Base-by-base conservation (phyloP, 192 early-diverging fungal species). In the Funneliformis mosseae region DNA sequence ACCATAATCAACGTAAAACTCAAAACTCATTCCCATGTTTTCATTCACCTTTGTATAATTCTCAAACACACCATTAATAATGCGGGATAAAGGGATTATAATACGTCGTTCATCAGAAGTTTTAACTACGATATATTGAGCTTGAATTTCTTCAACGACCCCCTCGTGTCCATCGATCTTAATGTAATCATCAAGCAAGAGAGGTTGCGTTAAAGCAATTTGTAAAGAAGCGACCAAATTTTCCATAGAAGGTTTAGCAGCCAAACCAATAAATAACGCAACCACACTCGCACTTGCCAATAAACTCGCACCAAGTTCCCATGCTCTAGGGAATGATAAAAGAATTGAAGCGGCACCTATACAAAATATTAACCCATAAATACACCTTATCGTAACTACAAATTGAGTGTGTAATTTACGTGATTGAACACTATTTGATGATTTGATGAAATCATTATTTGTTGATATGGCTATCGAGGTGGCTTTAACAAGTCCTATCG, bases 171-270 rank as follows among this genome's bases (percentile, higher is more conserved):
- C 82, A 64, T 79, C 61, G 8, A 87, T 75, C 10, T 42, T 5
- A 1, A 87, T 82, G 12, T 84, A 81, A 82, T 87, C 85, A 42
- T 84, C 85, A 2, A 87, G 60, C 23, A 87, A 38, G n/a, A 87
- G 77, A 14, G 85, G 83, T 77, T 84, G 85, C 0, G 85, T 87
- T 66, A 87, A 69, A 18, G 85, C 85, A 66, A 87, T 87, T 45
- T 83, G 81, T 77, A 87, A 70, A 16, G 85, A 83, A 2, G 83
- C 85, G 16, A 87, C 25, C 14, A 84, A 81, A 75, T 84, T 87
- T 82, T 84, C 83, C 43, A 84, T 81, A 4, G 80, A 81, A 42
- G 83, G 82, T 64, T 84, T 87, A 33, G 83, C 82, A 9, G 85
- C 83, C 66, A 87, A 75, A 33, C 85, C 85, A 48, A 87, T 23